Percentiles rank a stretch among this genome's conserved stretches.
Evolutionary conservation across 805 yeast genomes (phyloP).

Genomic region (Scheffersomyces amazonensis): DNA sequence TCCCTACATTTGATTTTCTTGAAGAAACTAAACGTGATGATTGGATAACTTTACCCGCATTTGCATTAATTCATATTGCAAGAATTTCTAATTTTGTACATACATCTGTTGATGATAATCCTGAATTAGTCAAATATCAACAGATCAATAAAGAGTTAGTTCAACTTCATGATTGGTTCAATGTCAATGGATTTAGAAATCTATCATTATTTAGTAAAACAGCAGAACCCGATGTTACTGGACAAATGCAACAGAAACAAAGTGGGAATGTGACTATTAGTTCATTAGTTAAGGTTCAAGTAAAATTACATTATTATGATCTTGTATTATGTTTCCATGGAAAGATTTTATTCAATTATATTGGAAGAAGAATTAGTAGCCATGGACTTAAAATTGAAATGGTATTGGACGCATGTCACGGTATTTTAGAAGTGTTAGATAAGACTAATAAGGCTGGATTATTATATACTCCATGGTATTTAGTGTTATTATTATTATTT

Average conservation of each 20-base stretch:
- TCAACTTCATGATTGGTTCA: constrained; percentile 29
- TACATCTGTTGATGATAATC: constrained; percentile 21
- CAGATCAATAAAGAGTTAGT: constrained; percentile 30
- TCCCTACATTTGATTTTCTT: constrained; percentile 27
- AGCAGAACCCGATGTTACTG: constrained; percentile 2
- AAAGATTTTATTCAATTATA: constrained; percentile 24
- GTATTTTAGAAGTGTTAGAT: constrained; percentile 26
- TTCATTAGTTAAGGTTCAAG: constrained; percentile 30
- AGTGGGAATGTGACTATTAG: constrained; percentile 5
- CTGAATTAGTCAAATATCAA: constrained; percentile 23
- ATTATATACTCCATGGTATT: constrained; percentile 52
- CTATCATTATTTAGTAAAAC: constrained; percentile 15
- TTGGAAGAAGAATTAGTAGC: constrained; percentile 29
- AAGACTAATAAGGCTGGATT: constrained; percentile 24
- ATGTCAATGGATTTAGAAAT: constrained; percentile 31
- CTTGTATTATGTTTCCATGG: constrained; percentile 34
- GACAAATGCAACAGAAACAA: constrained; percentile 2
- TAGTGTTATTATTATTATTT: constrained; percentile 42
- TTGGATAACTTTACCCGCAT: constrained; percentile 48
- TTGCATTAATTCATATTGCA: constrained; percentile 45
- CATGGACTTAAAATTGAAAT: constrained; percentile 28
- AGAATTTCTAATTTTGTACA: constrained; percentile 36
- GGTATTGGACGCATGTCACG: constrained; percentile 27
- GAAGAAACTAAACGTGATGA: constrained; percentile 35
- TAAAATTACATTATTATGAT: constrained; percentile 39